phyloP scores from a whole-genome alignment of 768 basidiomycete species.

The Gyrodon lividus region DNA sequence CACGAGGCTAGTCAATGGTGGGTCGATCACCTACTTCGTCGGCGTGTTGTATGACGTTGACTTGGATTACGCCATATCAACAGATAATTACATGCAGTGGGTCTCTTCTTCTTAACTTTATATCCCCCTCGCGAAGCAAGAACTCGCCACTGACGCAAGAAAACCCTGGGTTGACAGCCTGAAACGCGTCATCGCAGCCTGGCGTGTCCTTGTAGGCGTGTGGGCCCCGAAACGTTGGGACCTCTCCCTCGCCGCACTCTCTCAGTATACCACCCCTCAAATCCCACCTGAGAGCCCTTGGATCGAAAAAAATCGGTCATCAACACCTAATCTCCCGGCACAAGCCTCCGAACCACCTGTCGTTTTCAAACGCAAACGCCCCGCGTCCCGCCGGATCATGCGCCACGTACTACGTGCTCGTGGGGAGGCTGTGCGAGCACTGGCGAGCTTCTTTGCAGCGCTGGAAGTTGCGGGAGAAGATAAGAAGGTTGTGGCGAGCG shows the following conservation, averaged over 20 bases:
- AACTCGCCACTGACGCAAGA: conserved; percentile 18
- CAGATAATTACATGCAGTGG: conserved; percentile 81
- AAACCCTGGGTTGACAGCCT: conserved; percentile 44
- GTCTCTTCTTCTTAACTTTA: conserved; percentile 13
- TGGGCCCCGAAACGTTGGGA: conserved; percentile 90
- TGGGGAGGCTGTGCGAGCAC: conserved; percentile 74
- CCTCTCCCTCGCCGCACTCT: conserved; percentile 67
- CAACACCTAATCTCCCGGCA: conserved; percentile 21
- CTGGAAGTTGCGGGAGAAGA: conserved; percentile 49
- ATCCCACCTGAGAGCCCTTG: conserved; percentile 70
- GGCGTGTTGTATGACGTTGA: conserved; percentile 24
- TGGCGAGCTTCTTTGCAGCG: conserved; percentile 70
- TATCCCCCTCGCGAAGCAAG: conserved; percentile 10
- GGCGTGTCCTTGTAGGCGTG: conserved; percentile 93
- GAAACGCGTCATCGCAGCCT: conserved; percentile 88
- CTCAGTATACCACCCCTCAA: conserved; percentile 67
- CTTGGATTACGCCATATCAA: background rate
- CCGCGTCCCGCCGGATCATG: conserved; percentile 81
- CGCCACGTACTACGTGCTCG: conserved; percentile 87
- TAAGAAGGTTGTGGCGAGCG: conserved; percentile 45
- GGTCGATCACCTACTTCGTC: conserved; percentile 35
- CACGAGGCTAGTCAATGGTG: conserved; percentile 79
- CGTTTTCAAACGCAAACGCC: conserved; percentile 37
- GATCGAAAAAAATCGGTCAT: conserved; percentile 51
- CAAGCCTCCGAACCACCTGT: conserved; percentile 39